Conservation (phyloP, 805 yeast genomes). For the Saccharomycopsis lassenensis region DNA sequence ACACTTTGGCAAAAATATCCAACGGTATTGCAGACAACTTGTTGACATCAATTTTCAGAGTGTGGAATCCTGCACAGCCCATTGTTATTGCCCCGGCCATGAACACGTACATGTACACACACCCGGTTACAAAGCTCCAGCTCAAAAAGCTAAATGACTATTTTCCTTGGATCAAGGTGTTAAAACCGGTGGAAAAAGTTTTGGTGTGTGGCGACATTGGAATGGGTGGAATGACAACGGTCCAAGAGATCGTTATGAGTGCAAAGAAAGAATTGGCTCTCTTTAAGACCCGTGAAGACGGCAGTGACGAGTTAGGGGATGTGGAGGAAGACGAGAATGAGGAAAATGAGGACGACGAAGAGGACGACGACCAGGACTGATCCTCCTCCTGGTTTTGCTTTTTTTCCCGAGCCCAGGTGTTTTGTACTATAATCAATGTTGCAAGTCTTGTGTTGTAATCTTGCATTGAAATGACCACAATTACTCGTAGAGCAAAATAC, state of each 20-base stretch:
- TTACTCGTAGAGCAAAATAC: no score
- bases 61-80: constrained; percentile 70
- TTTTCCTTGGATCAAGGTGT: constrained; percentile 62
- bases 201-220: constrained; percentile 77
- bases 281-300: no score
- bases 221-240: constrained; percentile 89
- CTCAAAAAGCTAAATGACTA: constrained; percentile 51
- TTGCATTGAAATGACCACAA: no score
- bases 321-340: no score
- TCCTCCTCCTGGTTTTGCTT: no score
- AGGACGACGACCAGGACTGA: no score
- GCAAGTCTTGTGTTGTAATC: no score
- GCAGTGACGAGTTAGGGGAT: no score
- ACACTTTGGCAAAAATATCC: constrained; percentile 63
- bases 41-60: constrained; percentile 60
- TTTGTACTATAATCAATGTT: no score
- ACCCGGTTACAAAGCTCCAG: constrained; percentile 69
- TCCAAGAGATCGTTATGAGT: constrained; percentile 70
- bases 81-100: constrained; percentile 73
- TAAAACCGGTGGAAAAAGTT: constrained; percentile 76
- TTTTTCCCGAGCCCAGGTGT: no score
- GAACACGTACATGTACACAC: constrained; percentile 78
- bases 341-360: no score
- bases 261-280: constrained; percentile 29
- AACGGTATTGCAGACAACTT: constrained; percentile 72